Evolutionary conservation across 1,139 yeast genomes (phyloP).

Genomic region (Suhomyces kunorum): DNA sequence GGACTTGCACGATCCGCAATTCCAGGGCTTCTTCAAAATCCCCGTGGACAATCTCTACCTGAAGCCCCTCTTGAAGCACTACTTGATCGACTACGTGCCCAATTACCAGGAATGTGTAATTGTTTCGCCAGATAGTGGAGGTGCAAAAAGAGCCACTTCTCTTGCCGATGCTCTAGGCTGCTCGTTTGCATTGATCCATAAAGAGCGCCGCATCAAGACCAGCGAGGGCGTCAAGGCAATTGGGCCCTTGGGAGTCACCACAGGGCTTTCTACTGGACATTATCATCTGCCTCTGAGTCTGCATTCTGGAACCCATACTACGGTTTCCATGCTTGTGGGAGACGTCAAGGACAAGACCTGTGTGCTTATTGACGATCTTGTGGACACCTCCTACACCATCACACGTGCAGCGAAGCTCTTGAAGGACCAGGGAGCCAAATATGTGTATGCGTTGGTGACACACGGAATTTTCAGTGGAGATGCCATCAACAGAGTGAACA

Average conservation of each 20-base stretch:
- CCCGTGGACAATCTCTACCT: constrained; percentile 92
- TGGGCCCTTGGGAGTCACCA: constrained; percentile 10
- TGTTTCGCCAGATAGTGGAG: constrained; percentile 97
- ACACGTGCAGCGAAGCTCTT: constrained; percentile 88
- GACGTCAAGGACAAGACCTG: constrained; percentile 85
- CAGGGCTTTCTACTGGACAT: constrained; percentile 6
- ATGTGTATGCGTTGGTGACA: constrained; percentile 84
- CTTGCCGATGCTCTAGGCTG: constrained; percentile 89
- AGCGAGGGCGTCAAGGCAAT: constrained; percentile 23
- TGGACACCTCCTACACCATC: constrained; percentile 91
- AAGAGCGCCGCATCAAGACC: constrained; percentile 70
- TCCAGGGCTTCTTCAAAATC: constrained; percentile 89
- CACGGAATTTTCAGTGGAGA: constrained; percentile 95
- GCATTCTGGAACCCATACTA: constrained; percentile 11
- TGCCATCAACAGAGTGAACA: constrained; percentile 71
- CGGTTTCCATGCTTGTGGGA: constrained; percentile 81
- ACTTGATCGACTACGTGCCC: constrained; percentile 72
- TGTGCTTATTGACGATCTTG: constrained; percentile 86
- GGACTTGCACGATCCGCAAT: constrained; percentile 97
- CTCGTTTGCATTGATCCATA: constrained; percentile 92
- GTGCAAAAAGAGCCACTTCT: constrained; percentile 94
- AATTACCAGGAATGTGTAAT: constrained; percentile 77
- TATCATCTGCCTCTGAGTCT: constrained; percentile 1
- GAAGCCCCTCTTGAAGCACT: constrained; percentile 79
- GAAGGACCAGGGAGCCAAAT: constrained; percentile 88